phyloP scores from a whole-genome alignment of 805 yeast species.

The Lachancea sp. region DNA sequence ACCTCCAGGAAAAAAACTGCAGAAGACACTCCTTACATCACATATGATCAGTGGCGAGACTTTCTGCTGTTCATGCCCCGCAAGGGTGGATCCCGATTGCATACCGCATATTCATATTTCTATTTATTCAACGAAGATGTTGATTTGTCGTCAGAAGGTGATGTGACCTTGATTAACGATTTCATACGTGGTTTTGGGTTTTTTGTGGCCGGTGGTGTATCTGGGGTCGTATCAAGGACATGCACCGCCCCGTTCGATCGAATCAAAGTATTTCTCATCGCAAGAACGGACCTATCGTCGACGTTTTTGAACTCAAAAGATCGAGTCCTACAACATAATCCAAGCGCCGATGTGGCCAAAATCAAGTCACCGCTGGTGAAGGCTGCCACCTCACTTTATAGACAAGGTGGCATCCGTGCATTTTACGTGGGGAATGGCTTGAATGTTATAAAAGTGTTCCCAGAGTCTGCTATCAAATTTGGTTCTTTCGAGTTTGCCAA shows the following conservation, averaged over 20 bases:
- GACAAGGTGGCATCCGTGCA: conserved; percentile 79
- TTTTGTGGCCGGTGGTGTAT: conserved; percentile 89
- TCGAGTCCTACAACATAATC: conserved; percentile 38
- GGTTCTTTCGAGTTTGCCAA: conserved; percentile 92
- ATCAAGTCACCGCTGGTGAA: conserved; percentile 70
- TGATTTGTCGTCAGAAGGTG: conserved; percentile 86
- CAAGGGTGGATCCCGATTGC: conserved; percentile 63
- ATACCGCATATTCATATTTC: conserved; percentile 71
- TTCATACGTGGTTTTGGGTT: conserved; percentile 80
- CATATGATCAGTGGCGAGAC: conserved; percentile 82
- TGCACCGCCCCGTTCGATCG: conserved; percentile 97
- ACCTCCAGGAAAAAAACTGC: conserved; percentile 7
- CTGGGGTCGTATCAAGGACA: conserved; percentile 94
- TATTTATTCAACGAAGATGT: conserved; percentile 59
- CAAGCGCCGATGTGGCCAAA: conserved; percentile 35
- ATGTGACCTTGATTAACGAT: conserved; percentile 76
- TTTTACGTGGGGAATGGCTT: conserved; percentile 95
- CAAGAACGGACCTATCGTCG: conserved; percentile 75
- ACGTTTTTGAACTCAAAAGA: conserved; percentile 56
- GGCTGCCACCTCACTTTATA: conserved; percentile 75
- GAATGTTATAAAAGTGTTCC: conserved; percentile 88
- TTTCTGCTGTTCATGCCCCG: conserved; percentile 80
- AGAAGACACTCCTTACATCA: conserved; percentile 43
- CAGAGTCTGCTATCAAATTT: conserved; percentile 95
- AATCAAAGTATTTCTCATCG: conserved; percentile 87